Evolutionary conservation across 1,139 yeast species (phyloP).

Genomic region (Pichia sp.): DNA sequence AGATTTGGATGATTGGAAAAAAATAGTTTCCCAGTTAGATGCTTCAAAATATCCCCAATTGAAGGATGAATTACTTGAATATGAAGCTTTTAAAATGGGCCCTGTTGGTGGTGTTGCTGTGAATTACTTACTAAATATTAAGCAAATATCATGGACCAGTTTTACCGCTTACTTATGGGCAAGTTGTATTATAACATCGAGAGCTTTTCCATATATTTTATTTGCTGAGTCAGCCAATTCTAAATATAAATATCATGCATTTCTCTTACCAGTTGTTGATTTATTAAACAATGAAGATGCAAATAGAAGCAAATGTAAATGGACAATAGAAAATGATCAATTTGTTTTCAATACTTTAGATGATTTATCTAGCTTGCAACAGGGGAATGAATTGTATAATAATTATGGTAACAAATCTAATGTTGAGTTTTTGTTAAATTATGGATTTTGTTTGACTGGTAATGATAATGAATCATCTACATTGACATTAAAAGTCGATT

Average conservation of each 20-base stretch:
- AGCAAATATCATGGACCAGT: constrained; percentile 45
- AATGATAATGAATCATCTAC: constrained; percentile 63
- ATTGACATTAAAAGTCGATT: constrained; percentile 25
- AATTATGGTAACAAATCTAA: constrained; percentile 87
- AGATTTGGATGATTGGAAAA: constrained; percentile 50
- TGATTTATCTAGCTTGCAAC: constrained; percentile 30
- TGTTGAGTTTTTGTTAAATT: constrained; percentile 59
- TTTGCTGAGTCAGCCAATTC: constrained; percentile 23
- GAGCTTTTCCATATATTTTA: constrained; percentile 70
- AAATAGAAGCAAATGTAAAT: constrained; percentile 54
- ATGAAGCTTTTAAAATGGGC: constrained; percentile 21
- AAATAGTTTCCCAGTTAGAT: constrained; percentile 17
- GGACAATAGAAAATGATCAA: constrained; percentile 39
- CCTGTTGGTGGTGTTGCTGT: constrained; percentile 18
- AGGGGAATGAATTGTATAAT: constrained; percentile 55
- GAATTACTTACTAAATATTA: constrained; percentile 15
- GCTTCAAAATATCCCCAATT: constrained; percentile 11
- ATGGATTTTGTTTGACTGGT: constrained; percentile 62
- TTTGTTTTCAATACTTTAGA: constrained; percentile 28
- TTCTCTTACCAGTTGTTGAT: constrained; percentile 75
- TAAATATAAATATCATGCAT: constrained; percentile 42
- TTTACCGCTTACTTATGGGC: constrained; percentile 74
- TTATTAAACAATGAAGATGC: constrained; percentile 56
- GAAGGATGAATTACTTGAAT: constrained; percentile 29
- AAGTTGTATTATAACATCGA: constrained; percentile 57